Conservation (phyloP, 345 rosid genomes). For the Passiflora organensis region DNA sequence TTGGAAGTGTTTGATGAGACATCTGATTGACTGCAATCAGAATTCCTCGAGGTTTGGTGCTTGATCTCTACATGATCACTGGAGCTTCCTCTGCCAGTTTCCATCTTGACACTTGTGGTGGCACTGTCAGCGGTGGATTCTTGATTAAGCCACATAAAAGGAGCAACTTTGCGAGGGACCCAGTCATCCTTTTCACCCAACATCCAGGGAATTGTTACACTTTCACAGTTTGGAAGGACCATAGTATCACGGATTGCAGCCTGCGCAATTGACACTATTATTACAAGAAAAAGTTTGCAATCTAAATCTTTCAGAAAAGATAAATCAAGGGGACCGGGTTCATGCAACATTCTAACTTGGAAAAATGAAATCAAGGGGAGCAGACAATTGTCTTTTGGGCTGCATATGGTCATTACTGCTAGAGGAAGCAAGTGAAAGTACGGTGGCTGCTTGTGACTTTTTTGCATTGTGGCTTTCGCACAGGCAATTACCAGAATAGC, state of each 20-base stretch:
- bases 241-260: constrained; percentile 56
- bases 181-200: constrained; percentile 86
- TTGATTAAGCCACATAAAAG: constrained; percentile 78
- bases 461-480: background rate
- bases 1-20: constrained; percentile 19
- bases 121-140: constrained; percentile 43
- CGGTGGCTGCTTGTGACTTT: background rate
- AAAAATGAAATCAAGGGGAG: background rate
- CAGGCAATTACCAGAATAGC: constrained; percentile 2
- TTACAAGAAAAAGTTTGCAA: too few relatives aligned
- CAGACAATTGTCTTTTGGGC: background rate
- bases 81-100: constrained; percentile 16
- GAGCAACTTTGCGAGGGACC: constrained; percentile 68
- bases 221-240: constrained; percentile 94
- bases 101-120: constrained; percentile 26
- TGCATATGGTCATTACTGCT: background rate
- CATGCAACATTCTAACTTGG: too few relatives aligned
- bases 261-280: constrained; percentile 35
- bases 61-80: constrained; percentile 30
- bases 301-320: background rate
- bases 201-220: constrained; percentile 76
- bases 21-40: constrained; percentile 19
- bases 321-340: background rate
- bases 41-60: constrained; percentile 26
- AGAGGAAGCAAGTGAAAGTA: background rate